These are phyloP conservation scores for Suhomyces wounanorum DNA, from an alignment of 1,139 yeast genomes.

Conservation along the genomic window DNA sequence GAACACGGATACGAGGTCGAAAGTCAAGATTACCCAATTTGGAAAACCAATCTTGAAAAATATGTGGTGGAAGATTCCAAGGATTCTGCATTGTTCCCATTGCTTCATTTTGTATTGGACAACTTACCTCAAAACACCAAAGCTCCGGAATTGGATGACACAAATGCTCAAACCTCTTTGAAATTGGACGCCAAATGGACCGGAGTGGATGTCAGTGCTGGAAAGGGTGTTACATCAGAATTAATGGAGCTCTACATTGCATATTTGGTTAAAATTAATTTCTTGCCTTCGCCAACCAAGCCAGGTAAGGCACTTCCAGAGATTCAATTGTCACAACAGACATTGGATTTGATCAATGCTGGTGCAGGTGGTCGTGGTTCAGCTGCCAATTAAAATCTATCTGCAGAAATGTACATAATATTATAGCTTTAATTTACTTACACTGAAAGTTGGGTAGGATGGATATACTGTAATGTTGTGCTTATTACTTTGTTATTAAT, in stretches of 20 bases:
- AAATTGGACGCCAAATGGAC: constrained; percentile 61
- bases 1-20: constrained; percentile 72
- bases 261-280: constrained; percentile 77
- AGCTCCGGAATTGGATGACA: constrained; percentile 93
- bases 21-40: constrained; percentile 66
- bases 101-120: constrained; percentile 90
- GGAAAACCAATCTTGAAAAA: constrained; percentile 77
- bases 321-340: constrained; percentile 55
- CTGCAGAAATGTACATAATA: neutral
- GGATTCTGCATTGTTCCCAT: constrained; percentile 88
- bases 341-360: constrained; percentile 63
- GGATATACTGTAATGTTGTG: neutral
- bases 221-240: constrained; percentile 67
- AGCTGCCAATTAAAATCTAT: constrained; percentile 28
- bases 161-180: constrained; percentile 70
- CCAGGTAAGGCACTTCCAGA: constrained; percentile 57
- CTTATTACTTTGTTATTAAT: too few relatives aligned
- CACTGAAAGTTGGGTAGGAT: neutral
- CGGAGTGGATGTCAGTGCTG: constrained; percentile 64
- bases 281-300: constrained; percentile 61
- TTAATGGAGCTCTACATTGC: constrained; percentile 78
- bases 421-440: neutral
- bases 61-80: constrained; percentile 64
- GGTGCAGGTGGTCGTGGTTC: constrained; percentile 90
- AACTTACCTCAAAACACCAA: constrained; percentile 86